Percentiles rank a stretch among this genome's conserved stretches.
These are phyloP conservation scores for Umbilicaria muhlenbergii DNA, from an alignment of 495 filamentous ascomycete genomes.

Conservation along the genomic window DNA sequence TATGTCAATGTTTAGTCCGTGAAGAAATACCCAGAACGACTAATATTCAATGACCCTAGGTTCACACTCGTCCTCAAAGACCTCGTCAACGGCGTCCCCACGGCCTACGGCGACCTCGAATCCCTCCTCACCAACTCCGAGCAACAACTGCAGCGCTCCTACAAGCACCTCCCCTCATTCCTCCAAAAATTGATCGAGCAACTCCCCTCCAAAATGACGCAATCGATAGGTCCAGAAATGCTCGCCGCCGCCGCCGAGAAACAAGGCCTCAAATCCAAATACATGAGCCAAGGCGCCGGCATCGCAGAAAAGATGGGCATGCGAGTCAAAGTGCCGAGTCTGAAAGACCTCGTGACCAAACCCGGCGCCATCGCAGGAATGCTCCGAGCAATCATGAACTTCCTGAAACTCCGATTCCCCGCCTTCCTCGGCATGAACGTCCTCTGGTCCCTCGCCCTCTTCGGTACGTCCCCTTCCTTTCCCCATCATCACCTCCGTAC, in stretches of 20 bases:
- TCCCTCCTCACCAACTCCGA: constrained; percentile 68
- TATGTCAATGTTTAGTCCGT: not conserved
- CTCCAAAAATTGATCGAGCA: constrained; percentile 79
- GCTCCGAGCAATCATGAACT: constrained; percentile 73
- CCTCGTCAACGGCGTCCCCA: constrained; percentile 79
- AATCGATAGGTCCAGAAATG: constrained; percentile 60
- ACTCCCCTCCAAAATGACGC: constrained; percentile 68
- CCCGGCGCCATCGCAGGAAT: constrained; percentile 69
- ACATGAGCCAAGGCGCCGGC: constrained; percentile 28
- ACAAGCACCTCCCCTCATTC: constrained; percentile 58
- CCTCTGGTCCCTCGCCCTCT: constrained; percentile 69
- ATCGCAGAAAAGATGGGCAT: constrained; percentile 33
- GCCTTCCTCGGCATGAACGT: constrained; percentile 74
- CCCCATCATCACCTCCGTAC: not conserved
- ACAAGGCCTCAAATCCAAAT: constrained; percentile 43
- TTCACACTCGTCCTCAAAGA: constrained; percentile 87
- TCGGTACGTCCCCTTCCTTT: constrained; percentile 39
- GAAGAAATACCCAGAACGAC: not conserved
- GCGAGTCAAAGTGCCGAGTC: constrained; percentile 35
- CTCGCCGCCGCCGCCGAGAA: constrained; percentile 59
- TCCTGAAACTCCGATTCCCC: constrained; percentile 69
- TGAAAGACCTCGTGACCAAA: constrained; percentile 73
- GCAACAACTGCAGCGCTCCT: constrained; percentile 57
- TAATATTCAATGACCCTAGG: not conserved
- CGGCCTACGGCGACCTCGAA: constrained; percentile 80